A percentile compares a stretch with the other conserved stretches of the same genome.
Evolutionary conservation across 1,284 basidiomycete genomes (phyloP).

Genomic region (Nidula niveotomentosa): DNA sequence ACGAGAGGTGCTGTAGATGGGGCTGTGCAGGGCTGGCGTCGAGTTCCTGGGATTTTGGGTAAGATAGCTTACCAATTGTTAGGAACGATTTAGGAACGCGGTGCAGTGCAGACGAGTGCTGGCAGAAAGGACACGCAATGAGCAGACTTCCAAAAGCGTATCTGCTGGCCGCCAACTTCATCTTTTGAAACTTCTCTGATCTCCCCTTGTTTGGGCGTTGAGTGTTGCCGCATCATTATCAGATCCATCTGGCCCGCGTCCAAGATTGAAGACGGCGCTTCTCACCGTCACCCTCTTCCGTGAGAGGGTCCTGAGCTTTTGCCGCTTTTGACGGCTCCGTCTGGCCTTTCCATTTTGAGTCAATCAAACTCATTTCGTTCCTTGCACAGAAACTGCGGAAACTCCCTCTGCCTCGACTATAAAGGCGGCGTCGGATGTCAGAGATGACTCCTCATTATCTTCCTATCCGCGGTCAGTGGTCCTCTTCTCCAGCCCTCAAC

Average conservation of each 20-base stretch:
- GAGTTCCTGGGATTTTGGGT: constrained; percentile 17
- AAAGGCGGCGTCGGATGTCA: constrained; percentile 16
- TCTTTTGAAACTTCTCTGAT: constrained; percentile 27
- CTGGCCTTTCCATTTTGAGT: constrained; percentile 32
- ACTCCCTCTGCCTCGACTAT: constrained; percentile 17
- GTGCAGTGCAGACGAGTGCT: constrained; percentile 9
- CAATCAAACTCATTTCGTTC: constrained; percentile 31
- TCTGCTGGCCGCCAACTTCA: constrained; percentile 22
- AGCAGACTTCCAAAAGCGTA: not conserved
- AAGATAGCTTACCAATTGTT: constrained; percentile 29
- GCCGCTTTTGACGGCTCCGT: constrained; percentile 28
- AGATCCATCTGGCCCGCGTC: constrained; percentile 24
- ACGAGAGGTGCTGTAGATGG: not conserved
- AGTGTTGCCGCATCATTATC: constrained; percentile 31
- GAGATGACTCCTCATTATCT: not conserved
- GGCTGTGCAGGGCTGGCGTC: constrained; percentile 16
- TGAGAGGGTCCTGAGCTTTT: constrained; percentile 22
- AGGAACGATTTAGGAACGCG: constrained; percentile 17
- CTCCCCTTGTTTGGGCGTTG: constrained; percentile 28
- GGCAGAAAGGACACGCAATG: not conserved
- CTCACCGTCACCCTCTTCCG: constrained; percentile 27
- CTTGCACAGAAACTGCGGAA: constrained; percentile 27
- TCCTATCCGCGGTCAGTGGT: not conserved
- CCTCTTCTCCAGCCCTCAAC: constrained; percentile 10
- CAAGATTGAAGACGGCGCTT: constrained; percentile 11